Conservation (phyloP, 2,329 filamentous ascomycete species). For the Leptosphaerulina australis region DNA sequence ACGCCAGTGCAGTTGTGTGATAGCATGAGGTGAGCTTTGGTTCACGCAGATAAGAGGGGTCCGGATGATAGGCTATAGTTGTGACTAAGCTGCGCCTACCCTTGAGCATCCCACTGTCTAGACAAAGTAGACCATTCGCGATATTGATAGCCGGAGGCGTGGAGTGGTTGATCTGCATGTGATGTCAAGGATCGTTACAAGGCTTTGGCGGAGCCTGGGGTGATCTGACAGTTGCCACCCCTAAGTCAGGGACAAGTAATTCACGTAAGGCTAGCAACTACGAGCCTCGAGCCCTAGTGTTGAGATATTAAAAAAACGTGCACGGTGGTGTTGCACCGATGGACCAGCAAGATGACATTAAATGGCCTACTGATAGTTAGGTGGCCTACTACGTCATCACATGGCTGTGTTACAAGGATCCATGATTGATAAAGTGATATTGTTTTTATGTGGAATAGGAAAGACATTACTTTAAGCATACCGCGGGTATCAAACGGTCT, state of each 20-base stretch:
- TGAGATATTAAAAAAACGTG: too few relatives aligned
- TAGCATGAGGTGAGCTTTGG: slow-evolving; percentile 43
- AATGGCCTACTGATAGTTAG: too few relatives aligned
- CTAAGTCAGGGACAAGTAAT: slow-evolving; percentile 52
- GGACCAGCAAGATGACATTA: too few relatives aligned
- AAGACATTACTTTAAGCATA: not conserved
- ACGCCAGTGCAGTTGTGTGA: slow-evolving; percentile 29
- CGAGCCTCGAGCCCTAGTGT: not conserved
- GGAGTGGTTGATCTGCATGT: slow-evolving; percentile 17
- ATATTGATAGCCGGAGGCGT: not conserved
- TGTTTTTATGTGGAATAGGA: not conserved
- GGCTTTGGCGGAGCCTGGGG: slow-evolving; percentile 30
- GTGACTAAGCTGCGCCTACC: slow-evolving; percentile 36
- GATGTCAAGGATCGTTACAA: slow-evolving; percentile 16
- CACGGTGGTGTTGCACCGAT: too few relatives aligned
- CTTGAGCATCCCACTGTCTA: slow-evolving; percentile 18
- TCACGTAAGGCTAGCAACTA: slow-evolving; percentile 18
- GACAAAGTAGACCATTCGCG: not conserved
- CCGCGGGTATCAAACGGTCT: not conserved
- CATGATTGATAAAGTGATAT: too few relatives aligned
- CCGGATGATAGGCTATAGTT: slow-evolving; percentile 35
- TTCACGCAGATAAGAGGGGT: slow-evolving; percentile 33
- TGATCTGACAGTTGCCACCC: slow-evolving; percentile 16
- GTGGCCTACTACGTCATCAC: not conserved
- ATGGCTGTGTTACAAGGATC: too few relatives aligned